A percentile compares a stretch with the other conserved stretches of the same genome.
Conservation (phyloP, 176 grass and related monocot genomes). For the Triticum dicoccoides region DNA sequence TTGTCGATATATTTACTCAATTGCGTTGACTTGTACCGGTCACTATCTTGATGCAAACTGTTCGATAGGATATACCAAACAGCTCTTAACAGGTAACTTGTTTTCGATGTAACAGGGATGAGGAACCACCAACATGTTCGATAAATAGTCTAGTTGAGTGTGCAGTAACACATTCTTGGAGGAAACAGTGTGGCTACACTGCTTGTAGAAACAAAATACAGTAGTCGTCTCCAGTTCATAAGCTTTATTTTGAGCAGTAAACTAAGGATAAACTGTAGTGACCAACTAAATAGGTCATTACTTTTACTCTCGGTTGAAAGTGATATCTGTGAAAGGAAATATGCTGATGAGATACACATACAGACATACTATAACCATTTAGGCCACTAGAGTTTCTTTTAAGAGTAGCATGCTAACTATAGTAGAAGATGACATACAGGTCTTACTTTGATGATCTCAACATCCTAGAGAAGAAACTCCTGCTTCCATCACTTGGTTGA, state of each 20-base stretch:
- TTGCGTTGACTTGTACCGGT: not conserved
- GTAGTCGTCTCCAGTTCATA: not conserved
- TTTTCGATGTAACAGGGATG: not conserved
- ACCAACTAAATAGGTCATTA: too few relatives aligned
- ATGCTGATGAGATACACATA: not conserved
- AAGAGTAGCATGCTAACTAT: not conserved
- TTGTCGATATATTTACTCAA: not conserved
- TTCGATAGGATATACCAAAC: not conserved
- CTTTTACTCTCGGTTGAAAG: not conserved
- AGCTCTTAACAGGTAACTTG: not conserved
- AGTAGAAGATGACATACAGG: conserved; percentile 20
- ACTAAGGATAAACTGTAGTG: not conserved
- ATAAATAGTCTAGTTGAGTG: not conserved
- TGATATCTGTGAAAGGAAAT: not conserved
- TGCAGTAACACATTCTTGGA: not conserved
- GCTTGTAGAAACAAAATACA: not conserved
- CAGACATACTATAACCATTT: not conserved
- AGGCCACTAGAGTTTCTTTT: not conserved
- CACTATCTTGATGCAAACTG: not conserved
- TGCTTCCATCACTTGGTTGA: conserved; percentile 63
- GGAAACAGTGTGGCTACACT: not conserved
- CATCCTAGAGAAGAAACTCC: conserved; percentile 70
- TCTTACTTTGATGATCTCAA: conserved; percentile 89
- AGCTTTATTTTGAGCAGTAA: not conserved
- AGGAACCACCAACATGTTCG: not conserved